Base-by-base conservation (phyloP, 2,329 filamentous ascomycete genomes). In the Xylaria sp. region DNA sequence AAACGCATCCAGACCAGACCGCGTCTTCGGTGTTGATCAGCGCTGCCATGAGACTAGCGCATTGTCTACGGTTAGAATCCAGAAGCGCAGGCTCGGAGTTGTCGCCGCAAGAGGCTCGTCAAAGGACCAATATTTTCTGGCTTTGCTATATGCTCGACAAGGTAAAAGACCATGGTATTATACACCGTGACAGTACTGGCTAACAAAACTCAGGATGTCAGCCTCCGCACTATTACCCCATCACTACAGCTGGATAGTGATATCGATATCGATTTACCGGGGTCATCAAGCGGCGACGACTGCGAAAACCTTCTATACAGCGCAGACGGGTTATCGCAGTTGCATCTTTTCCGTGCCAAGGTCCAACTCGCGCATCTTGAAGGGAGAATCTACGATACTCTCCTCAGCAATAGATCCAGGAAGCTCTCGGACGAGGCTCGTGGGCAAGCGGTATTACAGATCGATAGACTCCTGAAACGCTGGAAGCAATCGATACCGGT, bases 131-230 rank as follows among this genome's bases (percentile, higher is more conserved):
- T 0, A 74, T 83, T 1, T 83, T 83, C 50, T 83, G 81, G 81
- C 76, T 82, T 8, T 78, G 79, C 2, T 83, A 83, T 43, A 72
- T 72, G 3, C 70, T 82, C 5, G 81, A 83, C 61, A 83, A 82
- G 73, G 80, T 81, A 60, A 52, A 52, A 1, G 23, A n/a, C 28
- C 10, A 10, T 6, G 25, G 18, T 32, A 36, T 10, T 9, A 10
- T 50, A 43, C 6, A 13, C 41, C 9, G 30, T 5, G 28, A 20
- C 10, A 32, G n/a, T 52, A 20, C 69, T 23, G 52, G 18, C 69
- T 23, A 7, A 55, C n/a, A 74, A 15, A 67, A 60, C 12, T 60
- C 65, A 79, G 72, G 79, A 81, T 46, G 78, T 83, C 20, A 80
- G 78, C 45, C 68, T 83, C 0, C 73, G 78, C 8, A 76, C 76